Percentiles rank a stretch among this genome's conserved stretches.
Conservation (phyloP, 2,329 filamentous ascomycete genomes). For the Alternaria solani region DNA sequence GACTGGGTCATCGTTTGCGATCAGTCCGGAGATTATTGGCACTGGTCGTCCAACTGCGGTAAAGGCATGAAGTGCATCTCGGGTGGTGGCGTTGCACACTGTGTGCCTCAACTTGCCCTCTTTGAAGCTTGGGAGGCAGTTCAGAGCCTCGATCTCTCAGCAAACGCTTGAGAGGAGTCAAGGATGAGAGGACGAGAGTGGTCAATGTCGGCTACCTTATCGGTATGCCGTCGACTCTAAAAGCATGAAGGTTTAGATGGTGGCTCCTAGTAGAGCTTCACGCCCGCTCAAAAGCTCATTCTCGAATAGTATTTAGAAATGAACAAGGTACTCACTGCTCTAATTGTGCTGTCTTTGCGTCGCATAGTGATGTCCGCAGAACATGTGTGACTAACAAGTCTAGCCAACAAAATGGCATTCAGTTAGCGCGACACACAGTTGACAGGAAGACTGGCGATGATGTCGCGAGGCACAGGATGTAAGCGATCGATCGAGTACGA, state of each 20-base stretch:
- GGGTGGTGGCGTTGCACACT: slow-evolving; percentile 4
- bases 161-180: neutral
- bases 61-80: neutral
- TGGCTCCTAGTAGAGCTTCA: neutral
- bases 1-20: slow-evolving; percentile 7
- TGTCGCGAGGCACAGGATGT: slow-evolving; percentile 7
- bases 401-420: neutral
- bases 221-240: neutral
- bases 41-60: slow-evolving; percentile 4
- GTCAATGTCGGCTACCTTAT: neutral
- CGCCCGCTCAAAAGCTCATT: too few species aligned
- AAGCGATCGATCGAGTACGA: slow-evolving; percentile 13
- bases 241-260: neutral
- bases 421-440: neutral
- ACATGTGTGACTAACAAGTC: neutral
- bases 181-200: neutral
- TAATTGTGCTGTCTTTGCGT: neutral
- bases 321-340: neutral
- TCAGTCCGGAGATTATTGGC: slow-evolving; percentile 2
- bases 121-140: neutral
- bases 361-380: neutral
- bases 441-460: neutral
- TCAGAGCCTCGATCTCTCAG: neutral
- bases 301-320: neutral
- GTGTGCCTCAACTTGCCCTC: neutral